Base-by-base conservation (phyloP, 139 green algal species). In the Axilococcus clingmanii region DNA sequence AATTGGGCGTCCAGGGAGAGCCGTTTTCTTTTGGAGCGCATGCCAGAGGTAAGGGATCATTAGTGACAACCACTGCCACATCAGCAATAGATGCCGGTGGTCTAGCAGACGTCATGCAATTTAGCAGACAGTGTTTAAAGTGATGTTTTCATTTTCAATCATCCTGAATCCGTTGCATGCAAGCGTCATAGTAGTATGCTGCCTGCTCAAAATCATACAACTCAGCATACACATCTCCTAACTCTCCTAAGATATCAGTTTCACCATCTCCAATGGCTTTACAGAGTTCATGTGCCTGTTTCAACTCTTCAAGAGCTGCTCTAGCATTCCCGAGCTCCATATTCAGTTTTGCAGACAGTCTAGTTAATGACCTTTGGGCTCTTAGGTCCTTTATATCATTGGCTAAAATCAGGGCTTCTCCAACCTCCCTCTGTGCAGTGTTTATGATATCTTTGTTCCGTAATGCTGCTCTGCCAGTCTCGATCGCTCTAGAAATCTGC, bases 181-280 rank as follows among this genome's bases (percentile, higher is more conserved):
- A 72, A 5, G 16, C 34, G 31, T 75, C 67, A 24, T 75, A 75
- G 43, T 59, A 75, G 22, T 55, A 11, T 3, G 43, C 67, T 12
- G 67, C 67, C 7, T 43, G 22, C 31, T 75, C 67, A 0, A 68
- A 34, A 40, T 75, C 55, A 3, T 61, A 54, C 27, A 75, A 29
- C 23, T 75, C 67, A 36, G 66, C 59, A 12, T 61, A 56, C 4
- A 69, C 42, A 47, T 76, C 68, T 3, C 43, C 68, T 42, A 76
- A 61, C 14, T 66, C 57, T 2, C 68, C 68, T 33, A 66, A 40
- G 2, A 61, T 41, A 38, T 76, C 68, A n/a, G 48, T 45, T 25
- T 74, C 66, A 4, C 53, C 41, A 9, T 49, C 41, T 1, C 19
- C 19, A 48, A 76, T 28, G 35, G 55, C 23, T 25, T 43, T n/a